Base-by-base conservation (phyloP, 331 rosid species). In the Stylosanthes scabra region DNA sequence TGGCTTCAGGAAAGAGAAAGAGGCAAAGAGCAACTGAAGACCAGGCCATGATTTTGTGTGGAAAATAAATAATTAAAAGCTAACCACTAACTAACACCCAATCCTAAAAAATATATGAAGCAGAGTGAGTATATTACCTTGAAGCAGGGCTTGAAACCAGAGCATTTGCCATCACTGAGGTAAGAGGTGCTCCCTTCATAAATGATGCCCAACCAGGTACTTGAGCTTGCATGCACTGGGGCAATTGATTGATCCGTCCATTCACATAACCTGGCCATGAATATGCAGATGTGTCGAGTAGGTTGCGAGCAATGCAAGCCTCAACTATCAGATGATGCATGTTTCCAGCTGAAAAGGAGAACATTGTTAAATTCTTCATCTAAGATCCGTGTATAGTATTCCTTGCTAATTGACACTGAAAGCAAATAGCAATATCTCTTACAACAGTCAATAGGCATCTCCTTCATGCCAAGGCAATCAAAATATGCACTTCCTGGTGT, bases 241-340 rank as follows among this genome's bases (percentile, higher is more conserved):
- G 99, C 76, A 86, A 60, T 81, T 92, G 96, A 76, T 66, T 85
- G 74, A 94, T 78, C 29, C 74, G 71, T 61, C 97, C 97, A 29
- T 82, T 88, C 59, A 83, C 89, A 87, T 88, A 94, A 64, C 99
- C 99, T 45, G 92, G 96, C 99, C 99, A 91, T 71, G 78, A 76
- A 81, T 94, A 94, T 50, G 93, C 96, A 28, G 96, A 84, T 11
- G 97, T 88, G 64, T 90, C 99, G 58, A 94, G 87, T 60, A 94
- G 82, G 75, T 88, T 87, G 68, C 97, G 91, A 25, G 99, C 85
- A 80, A 94, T 90, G 75, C 96, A 94, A 78, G 99, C 97, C 89
- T 94, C 99, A 72, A 91, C 97, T 71, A 94, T 87, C 86, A 94
- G 83, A 87, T 94, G 97, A 54, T 89, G 92, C 97, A 94, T 81